Base-by-base conservation (phyloP, 805 yeast genomes). In the Torulaspora franciscae region DNA sequence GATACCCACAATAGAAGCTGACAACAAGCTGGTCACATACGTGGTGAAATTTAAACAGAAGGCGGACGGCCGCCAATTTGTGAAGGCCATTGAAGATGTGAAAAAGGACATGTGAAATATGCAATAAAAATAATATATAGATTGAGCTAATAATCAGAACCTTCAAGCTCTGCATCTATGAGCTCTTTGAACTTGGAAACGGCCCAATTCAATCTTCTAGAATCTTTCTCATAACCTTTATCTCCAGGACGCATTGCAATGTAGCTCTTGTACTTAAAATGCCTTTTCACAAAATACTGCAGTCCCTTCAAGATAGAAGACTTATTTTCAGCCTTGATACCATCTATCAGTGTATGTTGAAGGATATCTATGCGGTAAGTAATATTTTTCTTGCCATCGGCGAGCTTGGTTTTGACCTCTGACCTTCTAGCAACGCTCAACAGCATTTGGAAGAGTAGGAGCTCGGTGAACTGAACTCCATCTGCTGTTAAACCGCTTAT, bases 401-500 rank as follows among this genome's bases (percentile, higher is more conserved):
- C 40, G 14, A 56, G 59, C 15, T 50, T 49, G 34, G 64, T 69
- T n/a, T 58, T 72, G 11, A 61, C 55, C 55, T 80, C 85, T 0
- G 84, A 77, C 54, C 75, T 76, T 59, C 79, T 83, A 8, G 79
- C 95, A 7, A 84, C 55, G 11, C 70, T 68, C 47, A 85, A 83
- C 32, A 86, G 71, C 51, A 88, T 71, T 6, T 83, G 78, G 22
- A 84, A 82, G 42, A 90, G 64, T 40, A 86, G 63, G 24, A 88
- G 74, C 58, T 91, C 96, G 51, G 87, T 48, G 56, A 91, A 87
- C 15, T 88, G 63, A 30, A 73, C 72, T 1, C 81, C 73, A 50
- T 86, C 90, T 0, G 74, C 56, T 17, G 74, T 71, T 9, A 85
- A 67, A 0, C 81, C 77, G 0, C 88, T 77, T 45, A 90, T 64